Evolutionary conservation across 176 grass and related monocot genomes (phyloP).

Genomic region (Aegilops longissima): DNA sequence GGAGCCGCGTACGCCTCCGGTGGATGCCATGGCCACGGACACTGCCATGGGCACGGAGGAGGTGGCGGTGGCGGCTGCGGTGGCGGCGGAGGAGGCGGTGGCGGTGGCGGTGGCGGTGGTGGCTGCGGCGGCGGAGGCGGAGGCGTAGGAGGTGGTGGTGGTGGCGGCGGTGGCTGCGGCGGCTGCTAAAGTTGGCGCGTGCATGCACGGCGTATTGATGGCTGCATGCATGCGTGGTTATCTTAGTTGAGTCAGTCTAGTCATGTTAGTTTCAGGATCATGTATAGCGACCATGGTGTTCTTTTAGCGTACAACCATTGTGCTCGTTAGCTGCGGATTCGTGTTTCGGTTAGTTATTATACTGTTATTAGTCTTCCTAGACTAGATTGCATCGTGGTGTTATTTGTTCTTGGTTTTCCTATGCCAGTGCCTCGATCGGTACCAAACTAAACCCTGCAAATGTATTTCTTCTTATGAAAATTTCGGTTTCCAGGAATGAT

Average conservation of each 20-base stretch:
- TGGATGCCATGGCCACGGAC: neutral
- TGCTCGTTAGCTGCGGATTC: neutral
- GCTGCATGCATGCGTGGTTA: neutral
- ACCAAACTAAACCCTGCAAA: too few relatives aligned
- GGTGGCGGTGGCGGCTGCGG: neutral
- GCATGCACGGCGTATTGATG: neutral
- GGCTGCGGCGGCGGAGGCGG: neutral
- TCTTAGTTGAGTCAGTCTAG: neutral
- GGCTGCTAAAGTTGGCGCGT: slow-evolving; percentile 12
- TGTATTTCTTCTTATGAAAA: too few relatives aligned
- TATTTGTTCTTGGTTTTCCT: neutral
- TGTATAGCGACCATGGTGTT: neutral
- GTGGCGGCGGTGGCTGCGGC: neutral
- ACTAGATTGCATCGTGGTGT: neutral
- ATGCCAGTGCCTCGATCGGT: neutral
- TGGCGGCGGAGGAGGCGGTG: neutral
- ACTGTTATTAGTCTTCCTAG: neutral
- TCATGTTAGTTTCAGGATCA: slow-evolving; percentile 3
- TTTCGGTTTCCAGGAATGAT: too few relatives aligned
- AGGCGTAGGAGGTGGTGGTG: neutral
- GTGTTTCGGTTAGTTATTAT: neutral
- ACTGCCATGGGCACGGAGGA: neutral
- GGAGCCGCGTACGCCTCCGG: neutral
- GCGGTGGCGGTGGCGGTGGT: neutral
- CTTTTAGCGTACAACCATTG: neutral